Conservation (phyloP, 2,329 filamentous ascomycete species). For the Trichoderma atroviride region DNA sequence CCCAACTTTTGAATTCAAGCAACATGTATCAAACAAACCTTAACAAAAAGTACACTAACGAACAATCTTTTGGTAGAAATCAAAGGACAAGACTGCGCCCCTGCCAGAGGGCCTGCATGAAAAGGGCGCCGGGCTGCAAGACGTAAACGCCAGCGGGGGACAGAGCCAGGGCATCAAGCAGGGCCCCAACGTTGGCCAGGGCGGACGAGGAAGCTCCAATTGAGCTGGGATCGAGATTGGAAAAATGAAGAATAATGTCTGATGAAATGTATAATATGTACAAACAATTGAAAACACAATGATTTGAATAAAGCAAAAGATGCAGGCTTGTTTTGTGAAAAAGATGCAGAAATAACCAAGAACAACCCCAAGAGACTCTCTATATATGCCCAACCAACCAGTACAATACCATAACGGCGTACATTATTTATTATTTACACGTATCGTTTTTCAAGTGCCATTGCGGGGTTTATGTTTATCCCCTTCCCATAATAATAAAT, state of each 20-base stretch:
- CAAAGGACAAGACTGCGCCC: conserved; percentile 53
- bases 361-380: background rate
- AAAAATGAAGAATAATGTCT: background rate
- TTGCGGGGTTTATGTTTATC: background rate
- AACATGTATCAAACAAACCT: background rate
- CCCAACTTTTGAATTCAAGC: background rate
- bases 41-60: background rate
- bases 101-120: conserved; percentile 49
- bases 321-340: background rate
- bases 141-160: conserved; percentile 48
- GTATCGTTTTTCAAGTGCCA: background rate
- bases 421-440: conserved; percentile 5
- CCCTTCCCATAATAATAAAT: background rate
- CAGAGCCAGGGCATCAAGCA: conserved; percentile 46
- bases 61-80: background rate
- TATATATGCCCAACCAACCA: background rate
- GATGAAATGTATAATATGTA: background rate
- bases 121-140: conserved; percentile 47
- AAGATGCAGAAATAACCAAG: background rate
- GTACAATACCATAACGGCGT: background rate
- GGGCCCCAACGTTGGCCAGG: conserved; percentile 47
- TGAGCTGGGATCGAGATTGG: conserved; percentile 1
- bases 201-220: conserved; percentile 34
- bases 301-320: background rate
- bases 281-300: background rate